Evolutionary conservation across 2,329 filamentous ascomycete species (phyloP).

Genomic region (Acarospora socialis): DNA sequence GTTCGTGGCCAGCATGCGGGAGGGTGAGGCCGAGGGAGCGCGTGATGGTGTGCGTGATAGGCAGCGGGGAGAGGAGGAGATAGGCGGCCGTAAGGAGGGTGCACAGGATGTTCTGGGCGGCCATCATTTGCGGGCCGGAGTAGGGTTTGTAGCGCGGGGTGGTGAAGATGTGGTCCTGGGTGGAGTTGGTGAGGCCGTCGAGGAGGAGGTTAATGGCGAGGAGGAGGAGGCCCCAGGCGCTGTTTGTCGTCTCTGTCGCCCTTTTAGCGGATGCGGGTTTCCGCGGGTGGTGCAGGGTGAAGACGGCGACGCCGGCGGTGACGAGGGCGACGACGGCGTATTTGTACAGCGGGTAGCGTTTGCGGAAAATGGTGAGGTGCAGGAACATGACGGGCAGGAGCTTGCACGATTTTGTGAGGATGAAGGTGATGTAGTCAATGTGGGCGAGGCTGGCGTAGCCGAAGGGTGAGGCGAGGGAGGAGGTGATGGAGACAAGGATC

Average conservation of each 20-base stretch:
- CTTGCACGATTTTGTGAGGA: constrained; percentile 96
- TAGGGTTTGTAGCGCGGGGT: constrained; percentile 57
- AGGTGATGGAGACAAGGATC: constrained; percentile 71
- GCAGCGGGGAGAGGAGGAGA: constrained; percentile 62
- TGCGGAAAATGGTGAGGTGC: constrained; percentile 81
- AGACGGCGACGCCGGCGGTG: constrained; percentile 82
- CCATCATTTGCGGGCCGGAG: constrained; percentile 97
- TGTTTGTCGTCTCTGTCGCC: constrained; percentile 44
- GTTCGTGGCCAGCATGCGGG: constrained; percentile 53
- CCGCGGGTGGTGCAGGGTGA: constrained; percentile 68
- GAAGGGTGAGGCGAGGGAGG: constrained; percentile 82
- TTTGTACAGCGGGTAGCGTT: constrained; percentile 86
- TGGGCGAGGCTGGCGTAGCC: constrained; percentile 85
- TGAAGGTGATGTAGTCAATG: constrained; percentile 96
- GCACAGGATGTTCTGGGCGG: constrained; percentile 81
- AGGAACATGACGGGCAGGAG: constrained; percentile 97
- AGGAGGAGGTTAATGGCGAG: constrained; percentile 84
- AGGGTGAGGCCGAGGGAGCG: constrained; percentile 48
- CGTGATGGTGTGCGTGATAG: constrained; percentile 53
- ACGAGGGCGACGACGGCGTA: constrained; percentile 87
- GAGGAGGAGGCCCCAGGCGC: constrained; percentile 66
- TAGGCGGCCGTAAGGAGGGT: constrained; percentile 64
- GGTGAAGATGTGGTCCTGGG: constrained; percentile 85
- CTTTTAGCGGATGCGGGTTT: constrained; percentile 25
- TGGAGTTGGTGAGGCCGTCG: constrained; percentile 90